Evolutionary conservation across 352 stramenopile genomes (phyloP), one percentile per base, ranked within the genome.

Genomic region (Phytophthora parvispora): DNA sequence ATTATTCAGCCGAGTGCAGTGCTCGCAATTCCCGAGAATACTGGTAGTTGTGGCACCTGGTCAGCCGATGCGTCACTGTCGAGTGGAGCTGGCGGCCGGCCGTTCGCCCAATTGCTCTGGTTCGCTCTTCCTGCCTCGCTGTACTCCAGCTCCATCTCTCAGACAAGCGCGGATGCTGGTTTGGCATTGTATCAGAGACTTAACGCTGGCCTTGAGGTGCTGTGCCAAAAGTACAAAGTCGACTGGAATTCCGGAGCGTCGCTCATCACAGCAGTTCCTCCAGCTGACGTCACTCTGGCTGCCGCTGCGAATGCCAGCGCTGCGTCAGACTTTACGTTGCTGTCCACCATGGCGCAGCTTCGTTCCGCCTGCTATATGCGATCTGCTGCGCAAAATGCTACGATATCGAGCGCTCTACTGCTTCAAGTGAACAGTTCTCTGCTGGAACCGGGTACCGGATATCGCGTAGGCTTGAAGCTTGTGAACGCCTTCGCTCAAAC

Each of bases 1-100:
- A 78, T 84, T 31, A 69, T 85, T 12, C 65, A 68, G 16, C 85
- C 85, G 0, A 83, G 49, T 16, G 64, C 81, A 12, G 72, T 92
- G 2, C 22, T 95, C 9, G 80, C 75, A 24, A 60, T 65, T 9
- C 85, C 87, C 0, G 83, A 92, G 7, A 74, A 84, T n/a, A 75
- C 82, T 16, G 81, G 85, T 3, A 87, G 81, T 16, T 95, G 87
- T 51, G 87, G 87, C 0, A n/a, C 34, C 2, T 92, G 85, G 78
- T 59, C 49, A 0, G 59, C 72, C 2, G 87, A 95, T 27, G 84
- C 78, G 3, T 81, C 78, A 1, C 69, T 91, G 4, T 93, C 87
- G 0, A 83, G 71, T 31, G 87, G 87, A 15, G 70, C 69, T 27
- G 82, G 78, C 0, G 84, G 86, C 6, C 83, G 87, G 3, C 61